Percentiles rank a stretch among this genome's conserved stretches.
These are phyloP conservation scores for Kurtzmaniella cleridarum DNA, from an alignment of 805 yeast species.

Conservation along the genomic window DNA sequence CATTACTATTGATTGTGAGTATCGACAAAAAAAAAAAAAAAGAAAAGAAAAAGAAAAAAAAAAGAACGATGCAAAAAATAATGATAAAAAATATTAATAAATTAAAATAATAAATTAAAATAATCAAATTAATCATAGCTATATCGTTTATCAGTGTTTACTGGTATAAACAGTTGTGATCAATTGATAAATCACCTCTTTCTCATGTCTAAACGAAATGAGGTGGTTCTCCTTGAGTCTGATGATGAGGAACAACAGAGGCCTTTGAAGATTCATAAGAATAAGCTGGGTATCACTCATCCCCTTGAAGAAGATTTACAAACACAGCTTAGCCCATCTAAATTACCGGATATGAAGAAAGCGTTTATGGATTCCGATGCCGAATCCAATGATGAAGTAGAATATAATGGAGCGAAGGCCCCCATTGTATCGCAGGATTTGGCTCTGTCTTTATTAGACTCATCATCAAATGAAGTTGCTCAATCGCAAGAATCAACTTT, in stretches of 20 bases:
- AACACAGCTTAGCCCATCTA: neutral
- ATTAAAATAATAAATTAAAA: neutral
- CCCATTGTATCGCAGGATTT: neutral
- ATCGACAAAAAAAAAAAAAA: neutral
- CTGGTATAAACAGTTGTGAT: neutral
- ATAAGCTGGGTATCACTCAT: neutral
- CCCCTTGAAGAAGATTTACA: neutral
- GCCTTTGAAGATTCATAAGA: constrained; percentile 5
- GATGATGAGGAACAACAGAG: constrained; percentile 8
- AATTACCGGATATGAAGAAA: constrained; percentile 2
- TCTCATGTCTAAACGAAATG: constrained; percentile 8
- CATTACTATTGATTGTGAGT: no score
- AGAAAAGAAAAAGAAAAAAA: constrained; percentile 1
- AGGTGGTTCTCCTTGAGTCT: constrained; percentile 22
- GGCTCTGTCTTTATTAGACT: neutral
- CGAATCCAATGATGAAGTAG: constrained; percentile 3
- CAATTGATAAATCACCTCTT: neutral
- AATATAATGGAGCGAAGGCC: neutral
- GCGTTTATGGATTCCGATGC: neutral
- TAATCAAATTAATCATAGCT: neutral
- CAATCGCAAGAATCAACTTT: no score
- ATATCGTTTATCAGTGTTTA: neutral
- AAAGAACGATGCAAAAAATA: neutral
- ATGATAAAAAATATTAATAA: neutral
- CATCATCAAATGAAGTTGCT: neutral